These are phyloP conservation scores for Populus nigra DNA, from an alignment of 345 rosid genomes.

Conservation along the genomic window DNA sequence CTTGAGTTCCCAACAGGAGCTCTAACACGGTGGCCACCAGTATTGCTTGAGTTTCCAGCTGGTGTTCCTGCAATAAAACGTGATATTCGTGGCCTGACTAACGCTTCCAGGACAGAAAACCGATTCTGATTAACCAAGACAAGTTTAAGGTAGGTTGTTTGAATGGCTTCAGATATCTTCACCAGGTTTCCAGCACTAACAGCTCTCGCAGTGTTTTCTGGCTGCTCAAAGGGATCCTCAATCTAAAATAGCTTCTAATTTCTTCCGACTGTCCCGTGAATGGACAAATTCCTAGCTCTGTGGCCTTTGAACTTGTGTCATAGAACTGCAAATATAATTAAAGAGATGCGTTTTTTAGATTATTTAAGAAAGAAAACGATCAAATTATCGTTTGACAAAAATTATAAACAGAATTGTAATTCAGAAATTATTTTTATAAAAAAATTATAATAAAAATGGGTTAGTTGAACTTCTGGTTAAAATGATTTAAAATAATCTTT, in stretches of 20 bases:
- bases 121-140: slow-evolving; percentile 27
- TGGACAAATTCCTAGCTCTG: slow-evolving; percentile 66
- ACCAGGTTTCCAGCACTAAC: slow-evolving; percentile 45
- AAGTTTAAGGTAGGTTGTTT: slow-evolving; percentile 39
- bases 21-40: too few species aligned
- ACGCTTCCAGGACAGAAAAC: slow-evolving; percentile 27
- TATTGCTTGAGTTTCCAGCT: slow-evolving; percentile 1
- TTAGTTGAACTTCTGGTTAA: too few species aligned
- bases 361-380: too few species aligned
- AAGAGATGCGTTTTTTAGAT: too few species aligned
- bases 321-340: slow-evolving; percentile 61
- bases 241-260: slow-evolving; percentile 49
- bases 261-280: slow-evolving; percentile 72
- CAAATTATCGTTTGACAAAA: too few species aligned
- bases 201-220: slow-evolving; percentile 73
- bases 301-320: slow-evolving; percentile 46
- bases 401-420: too few species aligned
- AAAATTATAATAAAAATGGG: too few species aligned
- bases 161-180: slow-evolving; percentile 55
- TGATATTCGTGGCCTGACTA: slow-evolving; percentile 42
- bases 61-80: slow-evolving; percentile 26
- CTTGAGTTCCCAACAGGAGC: slow-evolving; percentile 19
- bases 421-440: too few species aligned
- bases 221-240: slow-evolving; percentile 94
- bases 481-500: too few species aligned